Percentiles rank a stretch among this genome's conserved stretches.
phyloP scores from a whole-genome alignment of 768 basidiomycete species.

The Leccinum olivaceopallidum region DNA sequence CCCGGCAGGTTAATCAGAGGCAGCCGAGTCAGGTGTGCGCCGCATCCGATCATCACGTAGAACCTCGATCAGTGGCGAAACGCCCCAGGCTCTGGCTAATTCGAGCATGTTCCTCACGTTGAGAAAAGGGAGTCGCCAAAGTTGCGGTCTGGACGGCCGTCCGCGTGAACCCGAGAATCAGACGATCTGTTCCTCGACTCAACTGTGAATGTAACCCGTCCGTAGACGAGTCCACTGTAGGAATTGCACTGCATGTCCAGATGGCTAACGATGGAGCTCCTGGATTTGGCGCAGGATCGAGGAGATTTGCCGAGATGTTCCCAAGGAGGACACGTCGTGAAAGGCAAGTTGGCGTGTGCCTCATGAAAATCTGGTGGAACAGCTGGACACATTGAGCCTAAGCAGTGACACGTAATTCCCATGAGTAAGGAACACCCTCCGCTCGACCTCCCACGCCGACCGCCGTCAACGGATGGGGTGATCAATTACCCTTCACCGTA shows the following conservation, averaged over 20 bases:
- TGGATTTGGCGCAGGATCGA: background rate
- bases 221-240: background rate
- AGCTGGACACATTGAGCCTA: background rate
- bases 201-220: conserved; percentile 2
- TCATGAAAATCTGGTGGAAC: conserved; percentile 30
- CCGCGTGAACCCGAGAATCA: conserved; percentile 19
- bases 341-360: conserved; percentile 2
- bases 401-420: conserved; percentile 16
- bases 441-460: conserved; percentile 15
- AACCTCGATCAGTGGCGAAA: background rate
- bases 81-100: background rate
- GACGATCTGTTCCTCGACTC: conserved; percentile 1
- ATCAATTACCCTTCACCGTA: conserved; percentile 11
- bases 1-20: conserved; percentile 1
- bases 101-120: background rate
- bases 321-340: conserved; percentile 24
- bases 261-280: conserved; percentile 3
- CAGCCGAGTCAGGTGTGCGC: background rate
- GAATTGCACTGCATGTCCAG: conserved; percentile 1
- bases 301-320: conserved; percentile 28
- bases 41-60: conserved; percentile 3
- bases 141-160: conserved; percentile 13
- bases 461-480: conserved; percentile 4
- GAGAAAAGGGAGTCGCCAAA: conserved; percentile 14
- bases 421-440: conserved; percentile 4